Evolutionary conservation across 257 asterid species (phyloP).

Genomic region (Solanum pimpinellifolium): DNA sequence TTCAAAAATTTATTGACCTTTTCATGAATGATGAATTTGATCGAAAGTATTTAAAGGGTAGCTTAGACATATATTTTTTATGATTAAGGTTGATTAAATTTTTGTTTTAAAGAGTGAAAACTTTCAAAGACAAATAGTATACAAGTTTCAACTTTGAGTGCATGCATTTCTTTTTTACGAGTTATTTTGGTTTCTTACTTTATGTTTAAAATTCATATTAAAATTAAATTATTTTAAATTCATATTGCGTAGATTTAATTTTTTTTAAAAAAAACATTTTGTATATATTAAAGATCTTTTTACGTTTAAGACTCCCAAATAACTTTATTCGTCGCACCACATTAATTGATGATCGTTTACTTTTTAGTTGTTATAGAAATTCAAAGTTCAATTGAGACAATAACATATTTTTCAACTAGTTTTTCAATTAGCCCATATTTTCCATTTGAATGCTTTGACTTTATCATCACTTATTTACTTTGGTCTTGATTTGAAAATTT

Average conservation of each 20-base stretch:
- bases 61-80: background rate
- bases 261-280: too few relatives aligned
- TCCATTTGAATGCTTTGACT: background rate
- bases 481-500: background rate
- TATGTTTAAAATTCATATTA: background rate
- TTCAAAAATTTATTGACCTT: background rate
- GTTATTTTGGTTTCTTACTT: fast-evolving
- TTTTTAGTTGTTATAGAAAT: background rate
- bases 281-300: fast-evolving
- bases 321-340: too few relatives aligned
- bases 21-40: background rate
- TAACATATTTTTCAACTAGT: background rate
- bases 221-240: too few relatives aligned
- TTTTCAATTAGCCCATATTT: background rate
- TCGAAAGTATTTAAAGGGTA: background rate
- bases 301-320: fast-evolving
- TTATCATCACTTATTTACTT: background rate
- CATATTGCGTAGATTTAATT: fast-evolving
- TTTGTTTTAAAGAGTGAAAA: background rate
- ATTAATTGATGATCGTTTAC: background rate
- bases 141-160: background rate
- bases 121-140: background rate
- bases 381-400: background rate
- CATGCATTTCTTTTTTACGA: too few relatives aligned
- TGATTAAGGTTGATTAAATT: background rate